Conservation (phyloP, 306 rosid species). For the peach (Prunus persica) region DNA sequence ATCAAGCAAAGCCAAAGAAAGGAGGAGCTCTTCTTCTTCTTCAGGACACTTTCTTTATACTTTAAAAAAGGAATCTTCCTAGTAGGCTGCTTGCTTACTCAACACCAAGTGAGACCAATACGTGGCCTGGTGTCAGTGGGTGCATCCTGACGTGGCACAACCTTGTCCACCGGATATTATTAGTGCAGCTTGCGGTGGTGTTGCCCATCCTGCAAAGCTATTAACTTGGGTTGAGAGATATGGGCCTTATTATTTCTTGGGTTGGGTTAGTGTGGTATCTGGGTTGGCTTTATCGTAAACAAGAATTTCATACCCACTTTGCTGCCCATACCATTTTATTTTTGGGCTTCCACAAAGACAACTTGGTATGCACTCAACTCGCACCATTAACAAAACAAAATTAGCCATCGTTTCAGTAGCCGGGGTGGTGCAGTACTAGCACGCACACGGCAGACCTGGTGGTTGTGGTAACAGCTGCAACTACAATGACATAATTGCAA, state of each 20-base stretch:
- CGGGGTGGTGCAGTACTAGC: not conserved
- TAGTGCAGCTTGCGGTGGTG: too few relatives aligned
- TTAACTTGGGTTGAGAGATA: too few relatives aligned
- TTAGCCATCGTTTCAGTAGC: too few relatives aligned
- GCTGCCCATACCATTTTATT: not conserved
- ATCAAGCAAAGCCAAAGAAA: not conserved
- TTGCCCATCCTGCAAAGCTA: too few relatives aligned
- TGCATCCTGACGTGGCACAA: conserved; percentile 30
- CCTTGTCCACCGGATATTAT: conserved; percentile 2
- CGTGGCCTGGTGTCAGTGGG: not conserved
- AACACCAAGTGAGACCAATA: not conserved
- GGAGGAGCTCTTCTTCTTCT: not conserved
- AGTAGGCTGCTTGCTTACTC: not conserved
- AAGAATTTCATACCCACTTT: not conserved
- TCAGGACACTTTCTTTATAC: too few relatives aligned
- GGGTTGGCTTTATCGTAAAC: not conserved
- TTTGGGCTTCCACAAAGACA: not conserved
- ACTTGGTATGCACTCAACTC: not conserved
- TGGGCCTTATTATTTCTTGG: too few relatives aligned
- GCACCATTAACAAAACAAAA: not conserved
- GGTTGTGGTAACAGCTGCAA: too few relatives aligned
- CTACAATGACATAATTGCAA: too few relatives aligned
- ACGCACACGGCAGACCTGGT: too few relatives aligned
- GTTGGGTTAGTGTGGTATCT: too few relatives aligned
- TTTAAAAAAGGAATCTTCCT: not conserved